These are phyloP conservation scores for Diplocarpon mali DNA, from an alignment of 2,329 filamentous ascomycete species.

Conservation along the genomic window DNA sequence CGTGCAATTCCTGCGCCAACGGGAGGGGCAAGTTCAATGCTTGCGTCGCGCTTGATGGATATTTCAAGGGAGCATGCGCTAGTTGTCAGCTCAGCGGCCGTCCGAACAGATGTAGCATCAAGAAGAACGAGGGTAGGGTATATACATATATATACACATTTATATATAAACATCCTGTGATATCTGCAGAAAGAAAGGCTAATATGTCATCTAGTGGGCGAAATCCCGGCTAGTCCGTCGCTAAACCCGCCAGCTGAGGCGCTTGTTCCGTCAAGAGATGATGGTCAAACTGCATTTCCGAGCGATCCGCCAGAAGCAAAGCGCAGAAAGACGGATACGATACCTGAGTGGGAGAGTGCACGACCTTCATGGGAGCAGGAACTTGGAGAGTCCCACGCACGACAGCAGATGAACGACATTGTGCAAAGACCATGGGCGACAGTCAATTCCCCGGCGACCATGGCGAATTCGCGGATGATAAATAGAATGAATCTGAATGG, in stretches of 20 bases:
- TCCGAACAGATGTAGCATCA: conserved; percentile 26
- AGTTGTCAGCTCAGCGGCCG: conserved; percentile 26
- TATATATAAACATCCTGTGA: no score
- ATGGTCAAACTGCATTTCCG: conserved; percentile 5
- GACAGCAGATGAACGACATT: conserved; percentile 18
- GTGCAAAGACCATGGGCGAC: conserved; percentile 20
- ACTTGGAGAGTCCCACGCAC: conserved; percentile 16
- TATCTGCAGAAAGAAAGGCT: no score
- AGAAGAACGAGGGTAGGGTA: conserved; percentile 22
- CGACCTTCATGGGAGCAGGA: conserved; percentile 24
- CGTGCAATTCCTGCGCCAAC: conserved; percentile 25
- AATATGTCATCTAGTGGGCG: not conserved
- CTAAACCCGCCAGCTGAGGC: conserved; percentile 7
- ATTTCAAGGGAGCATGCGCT: conserved; percentile 27
- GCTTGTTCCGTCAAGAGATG: conserved; percentile 4
- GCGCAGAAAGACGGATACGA: conserved; percentile 14
- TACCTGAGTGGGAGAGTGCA: conserved; percentile 22
- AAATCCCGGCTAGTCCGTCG: conserved; percentile 9
- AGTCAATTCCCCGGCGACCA: conserved; percentile 15
- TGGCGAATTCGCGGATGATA: conserved; percentile 3
- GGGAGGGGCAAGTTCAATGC: conserved; percentile 25
- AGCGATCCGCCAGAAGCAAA: conserved; percentile 12
- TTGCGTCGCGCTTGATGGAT: conserved; percentile 26
- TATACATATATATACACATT: no score
- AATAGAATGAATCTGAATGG: conserved; percentile 13